Base-by-base conservation (phyloP, 2,329 filamentous ascomycete species). In the Fusarium hainanense region DNA sequence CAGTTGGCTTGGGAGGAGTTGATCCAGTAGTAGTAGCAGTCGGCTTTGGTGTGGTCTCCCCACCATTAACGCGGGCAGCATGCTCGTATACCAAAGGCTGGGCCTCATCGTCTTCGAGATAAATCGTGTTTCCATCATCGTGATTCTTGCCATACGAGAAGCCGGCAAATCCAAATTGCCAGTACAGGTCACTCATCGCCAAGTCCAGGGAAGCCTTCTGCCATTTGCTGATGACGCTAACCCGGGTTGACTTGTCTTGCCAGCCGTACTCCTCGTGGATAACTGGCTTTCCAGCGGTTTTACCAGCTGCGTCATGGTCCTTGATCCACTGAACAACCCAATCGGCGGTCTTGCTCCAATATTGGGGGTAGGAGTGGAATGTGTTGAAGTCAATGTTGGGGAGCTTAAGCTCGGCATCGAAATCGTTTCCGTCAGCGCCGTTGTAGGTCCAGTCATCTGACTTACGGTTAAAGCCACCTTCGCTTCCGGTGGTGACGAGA, bases 61-160 rank as follows among this genome's bases (percentile, higher is more conserved):
- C 69, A 4, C 68, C 76, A 14, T 82, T 79, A 43, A 85, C 77
- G 11, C 75, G 77, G 63, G 77, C 78, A 3, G 82, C 83, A 52
- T 85, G 82, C 54, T 82, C 75, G 61, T 83, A 83, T 0, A 85
- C 79, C 47, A 85, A 67, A 13, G 75, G 65, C 70, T 81, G 72
- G 2, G 83, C 84, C 74, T 87, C 80, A 5, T 80, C 78, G 14
- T 85, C 82, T 27, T 88, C 85, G 30, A 87, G 68, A 68, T 81
- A 88, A 50, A 88, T 87, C 2, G 86, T 88, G 72, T 88, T 88
- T 0, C 85, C 85, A 55, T 88, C 86, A 44, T 88, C 78, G 52
- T 88, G 78, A 72, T 88, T 88, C 43, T 81, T 79, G 1, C 86
- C 85, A 41, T 85, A 87, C 6, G 84, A 86, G 69, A 82, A 87